Percentiles rank a stretch among this genome's conserved stretches.
Evolutionary conservation across 1,284 basidiomycete species (phyloP).

Genomic region (Pseudomicrostroma phylloplanum): DNA sequence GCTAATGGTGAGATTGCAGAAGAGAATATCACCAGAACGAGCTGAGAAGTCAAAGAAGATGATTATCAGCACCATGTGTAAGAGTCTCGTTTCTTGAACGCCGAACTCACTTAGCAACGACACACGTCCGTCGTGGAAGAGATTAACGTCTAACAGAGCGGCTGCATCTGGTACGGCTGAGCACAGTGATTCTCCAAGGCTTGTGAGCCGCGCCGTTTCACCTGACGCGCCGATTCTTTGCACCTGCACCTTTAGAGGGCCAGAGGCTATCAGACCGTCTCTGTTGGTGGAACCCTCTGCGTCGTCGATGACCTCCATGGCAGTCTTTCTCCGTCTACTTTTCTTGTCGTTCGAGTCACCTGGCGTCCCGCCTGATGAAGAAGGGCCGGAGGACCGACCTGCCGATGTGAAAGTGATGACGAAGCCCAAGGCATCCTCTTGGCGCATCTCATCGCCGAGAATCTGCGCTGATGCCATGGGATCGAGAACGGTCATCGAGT

Average conservation of each 20-base stretch:
- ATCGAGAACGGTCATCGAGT: neutral
- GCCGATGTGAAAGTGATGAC: neutral
- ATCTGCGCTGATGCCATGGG: neutral
- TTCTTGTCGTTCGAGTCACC: neutral
- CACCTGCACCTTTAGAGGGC: neutral
- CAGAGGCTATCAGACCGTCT: neutral
- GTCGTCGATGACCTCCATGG: constrained; percentile 5
- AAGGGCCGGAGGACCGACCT: neutral
- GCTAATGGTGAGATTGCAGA: neutral
- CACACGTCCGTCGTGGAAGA: neutral
- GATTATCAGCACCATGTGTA: neutral
- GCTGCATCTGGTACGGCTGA: neutral
- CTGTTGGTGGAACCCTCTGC: neutral
- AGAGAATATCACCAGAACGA: neutral
- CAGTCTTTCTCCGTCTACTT: neutral
- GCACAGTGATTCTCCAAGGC: no score
- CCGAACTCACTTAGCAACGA: neutral
- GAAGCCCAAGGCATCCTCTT: neutral
- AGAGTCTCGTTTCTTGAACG: neutral
- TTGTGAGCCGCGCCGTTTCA: neutral
- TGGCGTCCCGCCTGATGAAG: no score
- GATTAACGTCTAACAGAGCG: neutral
- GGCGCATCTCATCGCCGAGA: neutral
- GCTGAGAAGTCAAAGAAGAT: neutral
- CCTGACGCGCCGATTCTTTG: no score